phyloP scores from a whole-genome alignment of 495 filamentous ascomycete species.

The Sordaria brevicollis region DNA sequence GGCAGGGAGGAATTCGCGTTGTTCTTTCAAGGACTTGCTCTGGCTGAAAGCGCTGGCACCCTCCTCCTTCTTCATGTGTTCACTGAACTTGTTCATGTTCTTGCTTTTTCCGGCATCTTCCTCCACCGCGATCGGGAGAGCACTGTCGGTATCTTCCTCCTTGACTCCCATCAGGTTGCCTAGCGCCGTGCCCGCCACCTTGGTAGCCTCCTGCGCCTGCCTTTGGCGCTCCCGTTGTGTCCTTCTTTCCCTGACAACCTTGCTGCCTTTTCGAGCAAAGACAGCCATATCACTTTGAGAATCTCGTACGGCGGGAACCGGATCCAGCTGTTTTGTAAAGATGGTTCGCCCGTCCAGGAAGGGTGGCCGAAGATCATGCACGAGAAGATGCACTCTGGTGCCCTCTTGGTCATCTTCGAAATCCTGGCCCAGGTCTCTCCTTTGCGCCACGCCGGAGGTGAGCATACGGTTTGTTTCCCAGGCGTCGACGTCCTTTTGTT shows the following conservation, averaged over 20 bases:
- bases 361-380: conserved; percentile 89
- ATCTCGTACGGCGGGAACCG: conserved; percentile 85
- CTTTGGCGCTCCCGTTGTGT: conserved; percentile 90
- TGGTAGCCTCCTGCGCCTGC: conserved; percentile 92
- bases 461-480: conserved; percentile 99
- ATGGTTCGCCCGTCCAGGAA: conserved; percentile 92
- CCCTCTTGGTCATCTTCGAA: conserved; percentile 88
- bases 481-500: conserved; percentile 88
- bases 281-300: conserved; percentile 99
- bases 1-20: conserved; percentile 87
- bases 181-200: conserved; percentile 79
- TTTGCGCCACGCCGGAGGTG: conserved; percentile 87
- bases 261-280: conserved; percentile 92
- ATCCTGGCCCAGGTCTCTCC: conserved; percentile 67
- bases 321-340: conserved; percentile 96
- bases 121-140: conserved; percentile 64
- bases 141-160: conserved; percentile 88
- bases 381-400: conserved; percentile 80
- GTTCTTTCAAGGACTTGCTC: conserved; percentile 82
- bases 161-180: conserved; percentile 93
- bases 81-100: conserved; percentile 70
- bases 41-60: conserved; percentile 89
- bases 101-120: conserved; percentile 40
- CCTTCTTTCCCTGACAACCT: conserved; percentile 79
- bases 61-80: conserved; percentile 80